Percentiles rank a stretch among this genome's conserved stretches.
Evolutionary conservation across 2,329 filamentous ascomycete genomes (phyloP).

Genomic region (Thelonectria blattea): DNA sequence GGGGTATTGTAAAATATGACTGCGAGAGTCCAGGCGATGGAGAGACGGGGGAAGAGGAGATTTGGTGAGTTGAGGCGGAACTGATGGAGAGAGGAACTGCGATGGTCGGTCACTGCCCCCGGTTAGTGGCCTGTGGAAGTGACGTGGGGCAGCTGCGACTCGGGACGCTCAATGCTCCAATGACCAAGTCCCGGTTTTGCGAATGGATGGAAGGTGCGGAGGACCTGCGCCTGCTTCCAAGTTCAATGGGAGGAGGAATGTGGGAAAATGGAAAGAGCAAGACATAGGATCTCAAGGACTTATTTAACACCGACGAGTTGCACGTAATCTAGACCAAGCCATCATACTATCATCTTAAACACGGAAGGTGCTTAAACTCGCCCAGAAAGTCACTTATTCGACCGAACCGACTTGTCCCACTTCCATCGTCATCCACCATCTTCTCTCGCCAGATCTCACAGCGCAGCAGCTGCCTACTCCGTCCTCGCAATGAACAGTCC

Average conservation of each 20-base stretch:
- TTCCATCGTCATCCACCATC: constrained; percentile 27
- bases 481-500: not conserved
- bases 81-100: not conserved
- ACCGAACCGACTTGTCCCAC: not conserved
- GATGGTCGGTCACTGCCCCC: constrained; percentile 7
- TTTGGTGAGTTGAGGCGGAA: constrained; percentile 9
- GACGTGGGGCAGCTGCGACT: constrained; percentile 18
- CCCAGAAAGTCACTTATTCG: not conserved
- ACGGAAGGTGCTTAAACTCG: too few relatives aligned
- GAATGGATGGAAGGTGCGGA: not conserved
- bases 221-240: not conserved
- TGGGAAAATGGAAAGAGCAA: not conserved
- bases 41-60: constrained; percentile 1
- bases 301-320: not conserved
- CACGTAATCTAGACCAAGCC: too few relatives aligned
- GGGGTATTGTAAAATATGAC: not conserved
- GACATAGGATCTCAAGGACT: not conserved
- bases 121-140: not conserved
- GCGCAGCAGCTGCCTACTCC: not conserved
- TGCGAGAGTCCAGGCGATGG: not conserved
- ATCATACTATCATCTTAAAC: too few relatives aligned
- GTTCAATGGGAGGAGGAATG: not conserved
- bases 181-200: constrained; percentile 6
- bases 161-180: constrained; percentile 3
- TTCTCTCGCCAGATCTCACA: constrained; percentile 34